Percentiles rank a stretch among this genome's conserved stretches.
Evolutionary conservation across 2,329 filamentous ascomycete genomes (phyloP).

Genomic region (Madurella fahalii): DNA sequence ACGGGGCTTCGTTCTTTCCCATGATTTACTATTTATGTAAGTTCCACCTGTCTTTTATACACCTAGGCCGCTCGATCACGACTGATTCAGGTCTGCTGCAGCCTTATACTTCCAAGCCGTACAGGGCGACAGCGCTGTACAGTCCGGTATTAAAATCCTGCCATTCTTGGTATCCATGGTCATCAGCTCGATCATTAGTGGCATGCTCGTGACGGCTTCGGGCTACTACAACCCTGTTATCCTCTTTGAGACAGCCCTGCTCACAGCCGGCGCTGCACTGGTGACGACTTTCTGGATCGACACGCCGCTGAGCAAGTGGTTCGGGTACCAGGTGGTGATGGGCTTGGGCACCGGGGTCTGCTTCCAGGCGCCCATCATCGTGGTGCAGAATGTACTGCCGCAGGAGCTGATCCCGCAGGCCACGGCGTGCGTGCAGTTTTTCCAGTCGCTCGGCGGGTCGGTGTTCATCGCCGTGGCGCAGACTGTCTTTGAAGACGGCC

Average conservation of each 20-base stretch:
- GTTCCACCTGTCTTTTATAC: neutral
- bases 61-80: neutral
- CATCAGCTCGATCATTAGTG: slow-evolving; percentile 38
- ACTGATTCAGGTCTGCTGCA: neutral
- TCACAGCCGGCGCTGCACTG: slow-evolving; percentile 39
- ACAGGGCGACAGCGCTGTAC: slow-evolving; percentile 36
- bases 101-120: slow-evolving; percentile 45
- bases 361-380: slow-evolving; percentile 44
- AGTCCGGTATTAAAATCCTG: slow-evolving; percentile 41
- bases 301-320: slow-evolving; percentile 31
- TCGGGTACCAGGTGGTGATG: slow-evolving; percentile 43
- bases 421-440: slow-evolving; percentile 42
- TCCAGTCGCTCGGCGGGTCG: slow-evolving; percentile 43
- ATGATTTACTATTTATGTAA: slow-evolving; percentile 41
- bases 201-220: slow-evolving; percentile 34
- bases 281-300: slow-evolving; percentile 38
- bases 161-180: slow-evolving; percentile 41
- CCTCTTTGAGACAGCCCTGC: slow-evolving; percentile 36
- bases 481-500: slow-evolving; percentile 38
- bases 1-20: slow-evolving; percentile 46
- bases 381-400: slow-evolving; percentile 43
- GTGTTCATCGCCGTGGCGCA: slow-evolving; percentile 44
- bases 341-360: slow-evolving; percentile 42
- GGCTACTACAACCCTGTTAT: slow-evolving; percentile 46
- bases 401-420: slow-evolving; percentile 40